Evolutionary conservation across 495 filamentous ascomycete genomes (phyloP), one percentile per base, ranked within the genome.

Genomic region (Mycothermus thermophilus): DNA sequence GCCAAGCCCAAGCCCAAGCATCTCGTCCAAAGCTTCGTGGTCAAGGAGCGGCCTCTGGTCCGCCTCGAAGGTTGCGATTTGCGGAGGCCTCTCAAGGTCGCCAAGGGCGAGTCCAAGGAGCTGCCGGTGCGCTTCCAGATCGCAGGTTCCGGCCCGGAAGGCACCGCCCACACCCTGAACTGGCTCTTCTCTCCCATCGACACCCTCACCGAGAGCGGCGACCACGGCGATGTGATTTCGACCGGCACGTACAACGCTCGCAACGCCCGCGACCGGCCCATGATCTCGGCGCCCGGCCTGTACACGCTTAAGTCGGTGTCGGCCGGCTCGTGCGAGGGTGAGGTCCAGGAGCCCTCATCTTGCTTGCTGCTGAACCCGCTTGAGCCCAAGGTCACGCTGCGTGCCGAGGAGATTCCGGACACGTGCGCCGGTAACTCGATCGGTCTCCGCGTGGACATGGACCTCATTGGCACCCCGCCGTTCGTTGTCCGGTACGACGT

Each of bases 361-460:
- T 96, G 86, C 52, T 63, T 93, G 35, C 59, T 97, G 31, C 71
- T 83, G 25, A 95, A 94, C 42, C 90, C 90, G 11, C 82, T 88
- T 0, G 77, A 94, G 58, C 90, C 90, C 17, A 74, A 77, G 23
- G 43, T 97, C 35, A 59, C 71, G 4, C 62, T 96, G 24, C 69
- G 63, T 27, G 58, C 75, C 2, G 79, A 93, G 44, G 78, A 83
- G 44, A 82, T 96, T 21, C 77, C 79, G 25, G 90, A 96, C 51
- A 93, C 88, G 45, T 97, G 90, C 56, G 88, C 86, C 25, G 82
- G 85, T 31, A 93, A 83, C 47, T 83, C 88, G 0, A 80, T 97
- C 42, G 90, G 90, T 15, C 66, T 96, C 24, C 68, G 77, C 8
- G 83, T 97, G 15, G 81, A 86, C 45, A 59, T 96, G 27, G 82